Base-by-base conservation (phyloP, 257 asterid genomes). In the Jaltomata sinuosa region DNA sequence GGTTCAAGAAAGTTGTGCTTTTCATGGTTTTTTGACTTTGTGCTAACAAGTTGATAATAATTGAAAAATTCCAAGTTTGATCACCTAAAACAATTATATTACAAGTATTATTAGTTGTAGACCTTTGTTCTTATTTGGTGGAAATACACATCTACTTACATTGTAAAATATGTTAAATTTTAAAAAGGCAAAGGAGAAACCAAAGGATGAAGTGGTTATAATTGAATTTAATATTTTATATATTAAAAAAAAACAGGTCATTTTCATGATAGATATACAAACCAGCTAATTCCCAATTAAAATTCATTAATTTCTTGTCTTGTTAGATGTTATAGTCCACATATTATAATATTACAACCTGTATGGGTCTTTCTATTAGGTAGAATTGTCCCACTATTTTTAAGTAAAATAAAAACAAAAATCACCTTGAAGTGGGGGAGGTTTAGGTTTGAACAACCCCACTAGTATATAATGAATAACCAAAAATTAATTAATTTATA, bases 51-150 rank as follows among this genome's bases (percentile, higher is more conserved):
- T 42, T 3, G n/a, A 27, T 27, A 8, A 76, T 67, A 50, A 40
- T 12, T 40, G 40, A 40, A 81, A 50, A 21, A 52, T 82, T 72
- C 36, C 27, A 16, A 52, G 77, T 59, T 27, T 71, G 81, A 15
- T 83, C 27, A 57, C 85, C 87, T 69, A 86, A 84, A 76, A 6
- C 85, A 32, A 64, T n/a, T n/a, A n/a, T n/a, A n/a, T 61, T 61
- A 68, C 21, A 52, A 52, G 14, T 27, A 29, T 10, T 40, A 80
- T 61, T 40, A 59, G 54, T 61, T 27, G 86, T 79, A 59, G 80
- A 29, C 68, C 78, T 62, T 77, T 42, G 11, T 32, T 83, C 54
- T 76, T 19, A 68, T 34, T 34, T 67, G 38, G 7, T 62, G 52
- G 49, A 55, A 15, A 15, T 47, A 3, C 47, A 19, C 10, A 68